phyloP scores from a whole-genome alignment of 2,329 filamentous ascomycete species.

The Fusarium neocosmosporiellum region DNA sequence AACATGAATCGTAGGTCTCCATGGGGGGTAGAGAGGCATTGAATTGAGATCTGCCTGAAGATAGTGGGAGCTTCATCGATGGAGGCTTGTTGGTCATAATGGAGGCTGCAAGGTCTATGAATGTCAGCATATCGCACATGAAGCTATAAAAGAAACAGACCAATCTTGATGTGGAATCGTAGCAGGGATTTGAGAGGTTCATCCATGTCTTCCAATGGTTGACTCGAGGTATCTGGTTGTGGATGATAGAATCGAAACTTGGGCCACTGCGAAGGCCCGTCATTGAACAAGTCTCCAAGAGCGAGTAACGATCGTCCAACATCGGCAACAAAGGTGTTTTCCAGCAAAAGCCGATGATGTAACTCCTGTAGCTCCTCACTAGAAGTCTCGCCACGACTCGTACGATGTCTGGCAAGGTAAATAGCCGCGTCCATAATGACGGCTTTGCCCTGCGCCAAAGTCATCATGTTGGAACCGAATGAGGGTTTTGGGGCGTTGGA shows the following conservation, averaged over 20 bases:
- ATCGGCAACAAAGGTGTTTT: not conserved
- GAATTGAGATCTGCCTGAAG: not conserved
- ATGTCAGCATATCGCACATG: not conserved
- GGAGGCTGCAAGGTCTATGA: not conserved
- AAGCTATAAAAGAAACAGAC: not conserved
- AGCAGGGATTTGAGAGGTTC: not conserved
- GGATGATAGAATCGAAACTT: not conserved
- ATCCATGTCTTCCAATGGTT: not conserved
- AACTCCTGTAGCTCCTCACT: not conserved
- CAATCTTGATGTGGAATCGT: not conserved
- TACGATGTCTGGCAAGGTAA: not conserved
- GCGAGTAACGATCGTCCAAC: not conserved
- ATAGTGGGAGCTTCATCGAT: not conserved
- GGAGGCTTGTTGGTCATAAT: not conserved
- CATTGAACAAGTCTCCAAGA: not conserved
- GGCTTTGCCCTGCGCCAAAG: not conserved
- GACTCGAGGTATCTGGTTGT: not conserved
- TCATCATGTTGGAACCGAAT: not conserved
- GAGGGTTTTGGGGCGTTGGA: slow-evolving; percentile 12
- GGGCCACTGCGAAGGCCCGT: not conserved
- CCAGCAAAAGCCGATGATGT: not conserved
- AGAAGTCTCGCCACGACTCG: not conserved
- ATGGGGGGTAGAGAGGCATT: not conserved
- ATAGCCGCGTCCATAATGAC: slow-evolving; percentile 1
- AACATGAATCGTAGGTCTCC: not conserved